These are phyloP conservation scores for Sporothrix mexicana DNA, from an alignment of 2,329 filamentous ascomycete genomes.

Conservation along the genomic window DNA sequence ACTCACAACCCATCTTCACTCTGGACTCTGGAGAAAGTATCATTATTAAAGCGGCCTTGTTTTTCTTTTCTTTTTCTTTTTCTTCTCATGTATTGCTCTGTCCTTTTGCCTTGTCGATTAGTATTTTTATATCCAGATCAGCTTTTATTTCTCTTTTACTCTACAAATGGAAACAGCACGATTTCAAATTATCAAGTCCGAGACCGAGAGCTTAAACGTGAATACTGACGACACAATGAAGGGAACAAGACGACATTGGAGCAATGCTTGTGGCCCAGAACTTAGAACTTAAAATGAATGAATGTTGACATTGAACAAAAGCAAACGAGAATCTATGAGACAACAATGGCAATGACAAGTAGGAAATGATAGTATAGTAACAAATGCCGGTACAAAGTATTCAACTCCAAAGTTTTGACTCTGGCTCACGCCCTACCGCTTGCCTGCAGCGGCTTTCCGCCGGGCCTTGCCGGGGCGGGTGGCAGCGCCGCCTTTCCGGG, in stretches of 20 bases:
- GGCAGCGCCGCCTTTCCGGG: constrained; percentile 38
- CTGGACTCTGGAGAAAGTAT: not conserved
- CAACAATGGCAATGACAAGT: not conserved
- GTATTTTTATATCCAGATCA: constrained; percentile 28
- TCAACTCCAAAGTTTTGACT: not conserved
- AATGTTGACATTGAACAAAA: not conserved
- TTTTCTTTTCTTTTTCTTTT: not conserved
- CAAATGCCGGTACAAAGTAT: not conserved
- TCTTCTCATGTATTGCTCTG: not conserved
- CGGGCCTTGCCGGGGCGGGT: constrained; percentile 52
- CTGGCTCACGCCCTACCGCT: constrained; percentile 35
- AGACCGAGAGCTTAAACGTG: not conserved
- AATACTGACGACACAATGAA: too few relatives aligned
- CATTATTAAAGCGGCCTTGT: constrained; percentile 5
- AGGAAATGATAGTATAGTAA: constrained; percentile 13
- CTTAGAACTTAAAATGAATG: too few relatives aligned
- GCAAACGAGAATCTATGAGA: not conserved
- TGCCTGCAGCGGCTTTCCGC: constrained; percentile 53
- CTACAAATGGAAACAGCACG: constrained; percentile 21
- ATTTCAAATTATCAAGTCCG: not conserved
- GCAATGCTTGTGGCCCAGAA: too few relatives aligned
- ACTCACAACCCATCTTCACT: too few relatives aligned
- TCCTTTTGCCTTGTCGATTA: not conserved
- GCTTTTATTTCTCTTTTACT: constrained; percentile 15
- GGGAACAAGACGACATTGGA: too few relatives aligned